Conservation (phyloP, 2,329 filamentous ascomycete genomes). For the Trichoderma oligosporum region DNA sequence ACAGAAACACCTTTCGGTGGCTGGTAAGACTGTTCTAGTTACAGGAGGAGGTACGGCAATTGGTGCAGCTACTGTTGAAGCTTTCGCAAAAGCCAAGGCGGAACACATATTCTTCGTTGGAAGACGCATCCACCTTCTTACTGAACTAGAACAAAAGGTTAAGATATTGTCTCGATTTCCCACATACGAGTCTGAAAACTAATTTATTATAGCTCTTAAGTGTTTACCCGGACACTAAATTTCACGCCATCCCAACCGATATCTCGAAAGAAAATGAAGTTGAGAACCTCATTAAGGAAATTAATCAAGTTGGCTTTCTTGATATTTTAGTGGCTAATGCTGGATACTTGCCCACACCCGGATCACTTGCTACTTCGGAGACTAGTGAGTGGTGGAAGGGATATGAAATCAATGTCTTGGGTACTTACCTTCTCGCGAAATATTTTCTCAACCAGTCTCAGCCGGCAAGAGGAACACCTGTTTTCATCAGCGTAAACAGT, state of each 20-base stretch:
- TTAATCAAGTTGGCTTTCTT: conserved; percentile 5
- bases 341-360: background rate
- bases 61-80: conserved; percentile 1
- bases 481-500: conserved; percentile 1
- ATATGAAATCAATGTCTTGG: conserved; percentile 4
- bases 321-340: conserved; percentile 7
- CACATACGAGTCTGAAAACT: background rate
- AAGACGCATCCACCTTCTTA: background rate
- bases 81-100: conserved; percentile 3
- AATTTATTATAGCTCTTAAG: background rate
- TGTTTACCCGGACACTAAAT: background rate
- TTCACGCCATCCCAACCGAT: background rate
- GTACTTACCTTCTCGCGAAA: conserved; percentile 1
- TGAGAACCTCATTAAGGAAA: background rate
- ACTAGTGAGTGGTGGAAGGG: conserved; percentile 9
- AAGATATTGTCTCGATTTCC: too few species aligned
- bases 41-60: background rate
- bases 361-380: background rate
- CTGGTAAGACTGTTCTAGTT: background rate
- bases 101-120: background rate
- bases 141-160: background rate
- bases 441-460: conserved; percentile 3
- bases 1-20: conserved; percentile 1
- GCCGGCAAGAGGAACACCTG: background rate
- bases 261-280: background rate